Evolutionary conservation across 306 rosid species (phyloP), one percentile per base, ranked within the genome.

Genomic region (Sicyos edulis): DNA sequence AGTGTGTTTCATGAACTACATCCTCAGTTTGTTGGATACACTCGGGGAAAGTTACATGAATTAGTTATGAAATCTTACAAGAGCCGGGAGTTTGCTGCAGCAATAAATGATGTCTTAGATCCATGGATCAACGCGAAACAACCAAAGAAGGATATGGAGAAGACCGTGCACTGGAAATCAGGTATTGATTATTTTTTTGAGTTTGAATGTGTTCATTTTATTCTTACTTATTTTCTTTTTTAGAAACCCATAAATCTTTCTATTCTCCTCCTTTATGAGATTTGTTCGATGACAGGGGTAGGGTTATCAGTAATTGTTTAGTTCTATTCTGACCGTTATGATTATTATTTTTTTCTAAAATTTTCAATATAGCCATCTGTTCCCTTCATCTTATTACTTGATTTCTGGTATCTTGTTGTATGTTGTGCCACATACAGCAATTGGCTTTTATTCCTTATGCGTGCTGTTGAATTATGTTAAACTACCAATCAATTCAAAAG

Each of bases 81-180:
- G 85, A 93, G 92, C 83, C 88, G 99, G 76, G 99, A 95, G 85
- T 91, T 95, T 64, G 92, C 97, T 45, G 96, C 96, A 2, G 99
- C 88, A 62, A 87, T 95, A 82, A 91, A 95, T 84, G 96, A 88
- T 80, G 99, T 86, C 76, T 86, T 95, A 76, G 97, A 95, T 81
- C 97, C 99, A 42, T 95, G 99, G 99, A 89, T 95, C 79, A 95
- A 85, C 80, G 91, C 91, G 64, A 89, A 85, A 76, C 99, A 95
- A 76, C 92, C 99, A 42, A 95, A 91, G 86, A 91, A 91, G 84
- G 99, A 95, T 82, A 73, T 76, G 13, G 99, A 93, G 80, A 91
- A 89, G 82, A 90, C 80, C 74, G 53, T 82, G 53, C 88, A 83
- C 81, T 89, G 97, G 92, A 95, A 87, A 84, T 85, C 90, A 82